These are phyloP conservation scores for Stephania yunnanensis DNA, from an alignment of 164 flowering plant genomes.

Conservation along the genomic window DNA sequence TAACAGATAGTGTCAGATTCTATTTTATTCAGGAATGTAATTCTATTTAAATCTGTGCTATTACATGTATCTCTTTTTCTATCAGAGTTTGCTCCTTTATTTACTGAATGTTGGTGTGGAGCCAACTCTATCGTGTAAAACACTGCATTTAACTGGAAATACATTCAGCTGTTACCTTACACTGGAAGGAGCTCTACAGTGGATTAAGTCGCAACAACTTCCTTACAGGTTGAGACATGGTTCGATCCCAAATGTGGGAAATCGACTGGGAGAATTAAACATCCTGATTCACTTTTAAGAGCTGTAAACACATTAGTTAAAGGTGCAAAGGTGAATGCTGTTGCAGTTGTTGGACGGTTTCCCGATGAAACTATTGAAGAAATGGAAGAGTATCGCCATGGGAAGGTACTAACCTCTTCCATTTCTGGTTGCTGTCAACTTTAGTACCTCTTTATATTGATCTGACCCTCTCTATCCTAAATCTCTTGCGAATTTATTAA, in stretches of 20 bases:
- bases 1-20: not conserved
- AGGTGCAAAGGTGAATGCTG: constrained; percentile 50
- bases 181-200: not conserved
- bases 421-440: not conserved
- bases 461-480: no score
- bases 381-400: constrained; percentile 64
- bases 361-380: constrained; percentile 76
- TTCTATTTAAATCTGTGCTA: not conserved
- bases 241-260: constrained; percentile 64
- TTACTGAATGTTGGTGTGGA: not conserved
- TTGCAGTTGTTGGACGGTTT: constrained; percentile 87
- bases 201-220: constrained; percentile 5
- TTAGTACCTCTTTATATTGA: no score
- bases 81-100: not conserved
- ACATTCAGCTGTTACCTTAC: not conserved
- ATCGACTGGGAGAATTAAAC: constrained; percentile 76
- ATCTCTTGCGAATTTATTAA: no score
- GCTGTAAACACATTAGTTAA: constrained; percentile 50
- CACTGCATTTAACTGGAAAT: not conserved
- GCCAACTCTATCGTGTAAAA: not conserved
- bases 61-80: not conserved
- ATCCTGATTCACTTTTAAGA: constrained; percentile 66
- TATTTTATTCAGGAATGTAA: not conserved
- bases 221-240: constrained; percentile 73
- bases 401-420: constrained; percentile 37